Percentiles rank a stretch among this genome's conserved stretches.
phyloP scores from a whole-genome alignment of 2,329 filamentous ascomycete species.

The Macrophomina pseudophaseolina region DNA sequence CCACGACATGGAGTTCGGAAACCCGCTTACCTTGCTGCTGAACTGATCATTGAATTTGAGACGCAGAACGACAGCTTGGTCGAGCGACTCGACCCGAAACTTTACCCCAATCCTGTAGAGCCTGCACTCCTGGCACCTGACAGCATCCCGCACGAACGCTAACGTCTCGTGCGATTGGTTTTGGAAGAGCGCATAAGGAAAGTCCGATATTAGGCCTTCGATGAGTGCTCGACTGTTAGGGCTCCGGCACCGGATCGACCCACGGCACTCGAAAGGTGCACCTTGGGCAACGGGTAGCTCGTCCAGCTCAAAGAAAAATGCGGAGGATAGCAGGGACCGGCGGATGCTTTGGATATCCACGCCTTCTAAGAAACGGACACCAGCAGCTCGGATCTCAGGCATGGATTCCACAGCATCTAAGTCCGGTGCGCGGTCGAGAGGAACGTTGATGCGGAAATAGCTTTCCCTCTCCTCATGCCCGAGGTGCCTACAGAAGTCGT shows the following conservation, averaged over 20 bases:
- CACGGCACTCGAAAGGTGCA: neutral
- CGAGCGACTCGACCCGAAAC: neutral
- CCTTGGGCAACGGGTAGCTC: neutral
- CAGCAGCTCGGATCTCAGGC: neutral
- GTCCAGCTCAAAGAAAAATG: slow-evolving; percentile 6
- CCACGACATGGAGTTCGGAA: slow-evolving; percentile 1
- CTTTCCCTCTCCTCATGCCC: neutral
- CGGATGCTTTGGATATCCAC: slow-evolving; percentile 1
- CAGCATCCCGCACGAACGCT: neutral
- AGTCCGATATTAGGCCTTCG: neutral
- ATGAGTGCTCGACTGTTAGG: slow-evolving; percentile 1
- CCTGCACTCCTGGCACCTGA: neutral
- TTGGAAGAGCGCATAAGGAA: slow-evolving; percentile 2
- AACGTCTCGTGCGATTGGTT: neutral
- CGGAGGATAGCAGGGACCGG: neutral
- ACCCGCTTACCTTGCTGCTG: neutral
- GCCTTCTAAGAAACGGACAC: neutral
- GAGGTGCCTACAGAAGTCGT: slow-evolving; percentile 1
- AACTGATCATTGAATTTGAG: slow-evolving; percentile 2
- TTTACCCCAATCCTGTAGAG: neutral
- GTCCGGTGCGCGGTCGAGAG: neutral
- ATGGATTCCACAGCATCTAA: neutral
- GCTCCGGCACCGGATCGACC: neutral
- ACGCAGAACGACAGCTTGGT: neutral
- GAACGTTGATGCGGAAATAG: neutral